Conservation (phyloP, 2,329 filamentous ascomycete species). For the Orbilia ellipsospora region DNA sequence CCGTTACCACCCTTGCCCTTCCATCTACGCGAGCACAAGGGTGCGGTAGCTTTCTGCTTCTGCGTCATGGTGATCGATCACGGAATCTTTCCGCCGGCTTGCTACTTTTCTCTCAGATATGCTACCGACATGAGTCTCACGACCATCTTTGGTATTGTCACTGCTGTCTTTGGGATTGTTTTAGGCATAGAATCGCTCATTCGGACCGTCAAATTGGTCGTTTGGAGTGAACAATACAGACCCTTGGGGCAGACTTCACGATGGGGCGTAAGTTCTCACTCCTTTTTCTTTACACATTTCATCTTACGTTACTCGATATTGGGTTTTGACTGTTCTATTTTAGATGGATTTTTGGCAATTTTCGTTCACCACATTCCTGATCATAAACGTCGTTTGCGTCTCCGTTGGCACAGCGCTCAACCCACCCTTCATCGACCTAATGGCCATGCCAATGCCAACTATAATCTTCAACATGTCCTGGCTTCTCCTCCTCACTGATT, state of each 20-base stretch:
- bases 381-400: slow-evolving; percentile 53
- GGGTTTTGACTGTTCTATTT: not conserved
- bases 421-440: slow-evolving; percentile 45
- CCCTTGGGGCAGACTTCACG: slow-evolving; percentile 44
- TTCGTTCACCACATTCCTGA: slow-evolving; percentile 33
- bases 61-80: slow-evolving; percentile 52
- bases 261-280: slow-evolving; percentile 33
- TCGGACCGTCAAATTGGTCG: slow-evolving; percentile 41
- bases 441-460: slow-evolving; percentile 54
- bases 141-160: slow-evolving; percentile 48
- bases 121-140: slow-evolving; percentile 46
- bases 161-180: slow-evolving; percentile 52
- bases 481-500: slow-evolving; percentile 50
- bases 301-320: not conserved
- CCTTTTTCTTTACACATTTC: not conserved
- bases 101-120: slow-evolving; percentile 45
- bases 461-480: slow-evolving; percentile 53
- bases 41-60: slow-evolving; percentile 33
- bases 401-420: slow-evolving; percentile 45
- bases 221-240: slow-evolving; percentile 32
- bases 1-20: slow-evolving; percentile 49
- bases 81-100: slow-evolving; percentile 43
- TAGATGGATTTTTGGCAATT: slow-evolving; percentile 55
- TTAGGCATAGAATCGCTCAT: slow-evolving; percentile 45
- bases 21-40: slow-evolving; percentile 49